Conservation (phyloP, 2,329 filamentous ascomycete species). For the Colletotrichum agaves region DNA sequence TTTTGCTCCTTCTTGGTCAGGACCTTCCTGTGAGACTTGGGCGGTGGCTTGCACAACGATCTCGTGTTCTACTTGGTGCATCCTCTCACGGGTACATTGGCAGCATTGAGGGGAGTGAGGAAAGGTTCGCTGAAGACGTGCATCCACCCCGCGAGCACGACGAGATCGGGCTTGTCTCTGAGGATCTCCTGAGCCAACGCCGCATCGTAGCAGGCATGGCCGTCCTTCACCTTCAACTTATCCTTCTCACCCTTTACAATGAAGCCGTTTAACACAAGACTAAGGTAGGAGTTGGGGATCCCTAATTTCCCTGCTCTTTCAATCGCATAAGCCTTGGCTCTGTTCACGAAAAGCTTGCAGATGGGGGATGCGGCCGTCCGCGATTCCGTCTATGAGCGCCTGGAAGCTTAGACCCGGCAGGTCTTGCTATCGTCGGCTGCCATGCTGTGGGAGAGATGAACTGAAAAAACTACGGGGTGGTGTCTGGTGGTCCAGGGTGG, state of each 20-base stretch:
- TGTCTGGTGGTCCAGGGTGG: no score
- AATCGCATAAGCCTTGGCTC: slow-evolving; percentile 53
- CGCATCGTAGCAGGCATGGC: slow-evolving; percentile 77
- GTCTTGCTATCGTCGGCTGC: neutral
- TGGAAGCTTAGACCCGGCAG: slow-evolving; percentile 77
- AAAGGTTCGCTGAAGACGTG: slow-evolving; percentile 55
- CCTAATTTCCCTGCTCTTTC: slow-evolving; percentile 57
- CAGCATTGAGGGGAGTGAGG: slow-evolving; percentile 72
- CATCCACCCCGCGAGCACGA: slow-evolving; percentile 86
- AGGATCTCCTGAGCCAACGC: slow-evolving; percentile 78
- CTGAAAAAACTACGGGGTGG: no score
- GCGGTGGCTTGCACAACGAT: slow-evolving; percentile 81
- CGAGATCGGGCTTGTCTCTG: slow-evolving; percentile 72
- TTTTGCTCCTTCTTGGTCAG: slow-evolving; percentile 23
- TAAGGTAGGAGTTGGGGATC: slow-evolving; percentile 84
- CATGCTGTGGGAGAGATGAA: slow-evolving; percentile 3
- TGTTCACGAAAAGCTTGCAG: slow-evolving; percentile 59
- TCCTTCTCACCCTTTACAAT: slow-evolving; percentile 69
- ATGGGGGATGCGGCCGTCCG: slow-evolving; percentile 51
- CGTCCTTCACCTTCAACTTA: slow-evolving; percentile 61
- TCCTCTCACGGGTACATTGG: slow-evolving; percentile 76
- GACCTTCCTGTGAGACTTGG: slow-evolving; percentile 56
- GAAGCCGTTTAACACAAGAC: slow-evolving; percentile 79
- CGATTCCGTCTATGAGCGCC: slow-evolving; percentile 69
- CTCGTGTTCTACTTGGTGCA: slow-evolving; percentile 81